These are phyloP conservation scores for Mycena crocata DNA, from an alignment of 768 basidiomycete genomes.

Conservation along the genomic window DNA sequence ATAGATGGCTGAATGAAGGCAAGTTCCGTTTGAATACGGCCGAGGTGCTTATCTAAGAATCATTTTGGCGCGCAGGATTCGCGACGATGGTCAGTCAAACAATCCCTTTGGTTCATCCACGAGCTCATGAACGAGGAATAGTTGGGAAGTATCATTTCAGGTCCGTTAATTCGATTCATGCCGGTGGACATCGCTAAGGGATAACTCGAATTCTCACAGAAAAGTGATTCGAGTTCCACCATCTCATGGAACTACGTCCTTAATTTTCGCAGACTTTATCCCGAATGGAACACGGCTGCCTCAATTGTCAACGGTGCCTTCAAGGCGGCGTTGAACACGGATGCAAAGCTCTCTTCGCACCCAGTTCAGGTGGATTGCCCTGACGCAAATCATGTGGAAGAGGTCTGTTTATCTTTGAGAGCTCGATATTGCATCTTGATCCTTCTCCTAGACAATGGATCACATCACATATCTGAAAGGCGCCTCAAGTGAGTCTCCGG, in stretches of 20 bases:
- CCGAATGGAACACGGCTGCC: slow-evolving; percentile 71
- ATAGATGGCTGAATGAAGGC: slow-evolving; percentile 28
- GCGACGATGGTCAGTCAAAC: slow-evolving; percentile 1
- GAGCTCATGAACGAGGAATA: background rate
- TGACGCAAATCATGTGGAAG: slow-evolving; percentile 68
- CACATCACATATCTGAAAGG: slow-evolving; percentile 14
- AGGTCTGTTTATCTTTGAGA: slow-evolving; percentile 41
- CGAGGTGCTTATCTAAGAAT: too few species aligned
- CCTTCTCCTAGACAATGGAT: slow-evolving; percentile 8
- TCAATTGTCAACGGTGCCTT: slow-evolving; percentile 66
- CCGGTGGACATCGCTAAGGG: background rate
- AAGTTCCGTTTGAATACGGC: too few species aligned
- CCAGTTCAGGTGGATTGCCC: slow-evolving; percentile 76
- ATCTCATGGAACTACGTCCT: too few species aligned
- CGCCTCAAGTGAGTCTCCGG: background rate
- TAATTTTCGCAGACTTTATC: slow-evolving; percentile 34
- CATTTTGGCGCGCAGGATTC: background rate
- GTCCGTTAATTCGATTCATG: background rate
- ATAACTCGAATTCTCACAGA: background rate
- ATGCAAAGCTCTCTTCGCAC: slow-evolving; percentile 72
- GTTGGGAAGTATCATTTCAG: slow-evolving; percentile 9
- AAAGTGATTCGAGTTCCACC: too few species aligned
- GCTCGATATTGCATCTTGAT: background rate
- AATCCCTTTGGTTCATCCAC: background rate
- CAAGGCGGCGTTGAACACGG: slow-evolving; percentile 65